A percentile compares a stretch with the other conserved stretches of the same genome.
Conservation (phyloP, 352 stramenopile genomes). For the Globisporangium spiculum region DNA sequence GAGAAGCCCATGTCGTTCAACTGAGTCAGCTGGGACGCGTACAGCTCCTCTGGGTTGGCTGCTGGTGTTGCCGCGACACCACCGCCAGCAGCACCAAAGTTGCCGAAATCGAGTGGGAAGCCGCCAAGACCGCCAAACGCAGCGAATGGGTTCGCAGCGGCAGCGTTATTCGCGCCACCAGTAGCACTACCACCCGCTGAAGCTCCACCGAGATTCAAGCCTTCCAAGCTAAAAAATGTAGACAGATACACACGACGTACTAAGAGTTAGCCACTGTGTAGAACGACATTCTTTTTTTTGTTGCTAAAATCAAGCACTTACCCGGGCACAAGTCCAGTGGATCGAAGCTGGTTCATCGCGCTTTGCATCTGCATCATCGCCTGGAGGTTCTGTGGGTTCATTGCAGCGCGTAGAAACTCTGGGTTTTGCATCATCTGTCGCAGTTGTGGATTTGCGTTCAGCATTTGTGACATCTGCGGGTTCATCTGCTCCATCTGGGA, state of each 20-base stretch:
- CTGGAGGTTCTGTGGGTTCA: conserved; percentile 90
- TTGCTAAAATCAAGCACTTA: conserved; percentile 24
- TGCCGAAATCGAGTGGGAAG: conserved; percentile 29
- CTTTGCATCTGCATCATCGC: conserved; percentile 91
- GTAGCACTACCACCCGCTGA: conserved; percentile 10
- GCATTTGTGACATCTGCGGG: conserved; percentile 83
- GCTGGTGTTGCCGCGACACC: conserved; percentile 28
- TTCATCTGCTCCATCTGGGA: conserved; percentile 88
- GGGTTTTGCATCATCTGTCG: conserved; percentile 89
- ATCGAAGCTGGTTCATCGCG: conserved; percentile 82
- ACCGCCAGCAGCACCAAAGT: conserved; percentile 20
- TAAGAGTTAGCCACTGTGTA: not conserved
- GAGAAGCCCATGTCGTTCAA: conserved; percentile 90
- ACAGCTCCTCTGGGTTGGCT: conserved; percentile 80
- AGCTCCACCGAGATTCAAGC: conserved; percentile 37
- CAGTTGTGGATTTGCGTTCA: conserved; percentile 87
- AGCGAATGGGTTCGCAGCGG: conserved; percentile 49
- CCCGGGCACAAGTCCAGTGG: conserved; percentile 64
- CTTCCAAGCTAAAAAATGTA: conserved; percentile 37
- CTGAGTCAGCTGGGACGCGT: conserved; percentile 86
- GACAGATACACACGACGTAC: conserved; percentile 1
- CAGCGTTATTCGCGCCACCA: conserved; percentile 12
- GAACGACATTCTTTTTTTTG: not conserved
- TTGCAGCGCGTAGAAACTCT: conserved; percentile 78
- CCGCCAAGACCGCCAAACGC: conserved; percentile 35